Base-by-base conservation (phyloP, 768 basidiomycete species). In the Pisolithus tinctorius region DNA sequence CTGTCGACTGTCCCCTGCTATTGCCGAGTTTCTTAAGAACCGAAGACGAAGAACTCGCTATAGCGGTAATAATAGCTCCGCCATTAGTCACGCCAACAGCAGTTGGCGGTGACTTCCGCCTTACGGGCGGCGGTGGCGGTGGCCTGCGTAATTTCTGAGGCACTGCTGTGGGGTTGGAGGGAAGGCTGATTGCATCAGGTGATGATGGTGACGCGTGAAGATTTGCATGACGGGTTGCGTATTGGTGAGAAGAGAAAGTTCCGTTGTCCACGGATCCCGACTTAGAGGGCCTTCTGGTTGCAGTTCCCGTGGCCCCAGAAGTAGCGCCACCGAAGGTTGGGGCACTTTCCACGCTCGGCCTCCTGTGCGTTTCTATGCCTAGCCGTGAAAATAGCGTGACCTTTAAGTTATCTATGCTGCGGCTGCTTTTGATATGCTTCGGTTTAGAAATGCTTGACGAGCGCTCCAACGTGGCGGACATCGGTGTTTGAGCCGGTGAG, bases 51-150 rank as follows among this genome's bases (percentile, higher is more conserved):
- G 73, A 72, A 27, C 63, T 66, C 20, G 74, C 71, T 38, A 86
- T 84, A 1, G 82, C 72, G 6, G 81, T 81, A 31, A 86, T 81
- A 34, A 78, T 79, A 20, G 74, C 76, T 8, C 80, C 82, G 13
- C 75, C 60, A 49, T 75, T 72, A 0, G 74, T 75, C 45, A 63
- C 71, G 29, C 70, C 72, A 1, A 75, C 67, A 9, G 88, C 85
- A 42, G 84, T 73, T 14, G 86, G 83, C 31, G 88, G 87, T 1
- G 87, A 81, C 58, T 85, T 86, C 60, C 87, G 70, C 42, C 86
- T 74, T 60, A 81, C 81, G 3, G 76, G 76, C 17, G 85, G 84
- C 9, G 82, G 77, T n/a, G 87, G 82, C 0, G 86, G 83, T 2
- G 86, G 77, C 50, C 81, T 67, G 49, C 77, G 73, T 47, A 47